These are phyloP conservation scores for Elsinoe perseae DNA, from an alignment of 2,329 filamentous ascomycete species.

Conservation along the genomic window DNA sequence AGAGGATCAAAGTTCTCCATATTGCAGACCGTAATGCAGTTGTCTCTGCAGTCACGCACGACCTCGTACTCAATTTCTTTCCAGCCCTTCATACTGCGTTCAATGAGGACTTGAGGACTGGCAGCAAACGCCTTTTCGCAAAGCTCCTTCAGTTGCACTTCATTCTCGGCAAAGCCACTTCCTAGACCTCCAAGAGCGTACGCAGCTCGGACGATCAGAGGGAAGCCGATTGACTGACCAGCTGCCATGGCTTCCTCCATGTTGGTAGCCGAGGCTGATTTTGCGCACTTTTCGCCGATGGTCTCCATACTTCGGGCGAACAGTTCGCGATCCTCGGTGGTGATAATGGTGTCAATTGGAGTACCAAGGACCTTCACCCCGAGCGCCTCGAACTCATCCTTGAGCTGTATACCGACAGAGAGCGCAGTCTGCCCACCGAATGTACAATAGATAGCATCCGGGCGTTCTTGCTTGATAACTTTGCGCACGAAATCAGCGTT, in stretches of 20 bases:
- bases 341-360: conserved; percentile 96
- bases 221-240: conserved; percentile 87
- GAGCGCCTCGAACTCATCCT: conserved; percentile 88
- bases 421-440: conserved; percentile 97
- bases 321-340: conserved; percentile 93
- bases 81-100: conserved; percentile 99
- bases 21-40: conserved; percentile 99
- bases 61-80: conserved; percentile 99
- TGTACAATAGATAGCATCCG: conserved; percentile 94
- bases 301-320: conserved; percentile 98
- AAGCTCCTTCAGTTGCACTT: conserved; percentile 71
- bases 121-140: conserved; percentile 93
- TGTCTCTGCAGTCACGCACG: conserved; percentile 88
- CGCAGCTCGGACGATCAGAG: conserved; percentile 92
- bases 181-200: conserved; percentile 93
- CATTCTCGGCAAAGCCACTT: conserved; percentile 88
- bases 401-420: conserved; percentile 93
- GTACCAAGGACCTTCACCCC: conserved; percentile 94
- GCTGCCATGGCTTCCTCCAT: conserved; percentile 81
- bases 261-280: conserved; percentile 85
- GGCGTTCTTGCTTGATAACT: conserved; percentile 88
- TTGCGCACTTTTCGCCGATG: conserved; percentile 94
- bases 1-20: conserved; percentile 99
- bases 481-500: conserved; percentile 96
- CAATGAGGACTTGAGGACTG: conserved; percentile 91